These are phyloP conservation scores for Orbilia ellipsospora DNA, from an alignment of 2,329 filamentous ascomycete genomes.

Conservation along the genomic window DNA sequence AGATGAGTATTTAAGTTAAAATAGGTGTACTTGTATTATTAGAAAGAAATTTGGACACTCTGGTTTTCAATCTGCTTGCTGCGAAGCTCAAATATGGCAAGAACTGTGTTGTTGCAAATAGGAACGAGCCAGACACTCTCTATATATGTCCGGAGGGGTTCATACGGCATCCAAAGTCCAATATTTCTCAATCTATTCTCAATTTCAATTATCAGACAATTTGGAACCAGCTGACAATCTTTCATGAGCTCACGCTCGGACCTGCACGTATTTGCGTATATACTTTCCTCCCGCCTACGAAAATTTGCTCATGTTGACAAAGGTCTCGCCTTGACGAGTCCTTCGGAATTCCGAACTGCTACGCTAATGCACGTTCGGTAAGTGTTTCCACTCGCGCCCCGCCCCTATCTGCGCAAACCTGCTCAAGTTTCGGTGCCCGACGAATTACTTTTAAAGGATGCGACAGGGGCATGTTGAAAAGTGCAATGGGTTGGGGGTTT, in stretches of 20 bases:
- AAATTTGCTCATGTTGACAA: conserved; percentile 34
- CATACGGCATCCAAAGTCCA: too few relatives aligned
- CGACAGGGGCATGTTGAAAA: conserved; percentile 32
- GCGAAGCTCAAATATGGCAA: too few relatives aligned
- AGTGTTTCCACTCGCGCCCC: conserved; percentile 33
- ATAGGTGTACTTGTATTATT: too few relatives aligned
- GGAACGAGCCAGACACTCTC: too few relatives aligned
- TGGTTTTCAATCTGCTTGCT: too few relatives aligned
- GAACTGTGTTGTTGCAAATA: too few relatives aligned
- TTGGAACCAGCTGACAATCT: too few relatives aligned
- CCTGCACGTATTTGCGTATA: conserved; percentile 9
- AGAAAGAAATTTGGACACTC: too few relatives aligned
- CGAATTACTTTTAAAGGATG: conserved; percentile 33
- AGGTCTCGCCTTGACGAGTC: conserved; percentile 6
- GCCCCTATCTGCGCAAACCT: conserved; percentile 48
- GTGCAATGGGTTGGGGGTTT: neutral
- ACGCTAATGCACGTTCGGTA: conserved; percentile 53
- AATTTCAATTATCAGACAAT: too few relatives aligned
- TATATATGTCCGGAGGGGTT: too few relatives aligned
- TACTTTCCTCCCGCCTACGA: conserved; percentile 14
- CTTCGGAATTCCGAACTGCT: conserved; percentile 53
- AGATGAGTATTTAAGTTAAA: neutral
- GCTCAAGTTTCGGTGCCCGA: conserved; percentile 26
- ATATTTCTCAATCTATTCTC: too few relatives aligned
- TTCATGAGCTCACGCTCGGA: neutral